Evolutionary conservation across 2,329 filamentous ascomycete species (phyloP).

Genomic region (Aspergillus fructus): DNA sequence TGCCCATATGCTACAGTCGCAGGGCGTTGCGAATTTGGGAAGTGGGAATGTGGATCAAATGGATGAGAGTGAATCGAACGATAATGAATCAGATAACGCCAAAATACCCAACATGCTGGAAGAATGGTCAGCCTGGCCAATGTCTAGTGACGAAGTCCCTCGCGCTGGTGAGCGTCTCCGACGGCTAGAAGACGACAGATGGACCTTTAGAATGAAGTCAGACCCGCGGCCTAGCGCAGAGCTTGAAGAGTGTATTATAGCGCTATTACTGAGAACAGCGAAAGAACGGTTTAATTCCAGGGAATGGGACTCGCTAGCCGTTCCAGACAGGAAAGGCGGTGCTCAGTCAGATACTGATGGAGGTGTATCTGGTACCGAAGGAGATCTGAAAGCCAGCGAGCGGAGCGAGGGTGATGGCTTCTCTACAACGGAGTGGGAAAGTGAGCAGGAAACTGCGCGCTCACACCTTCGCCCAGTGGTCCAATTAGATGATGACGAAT

Average conservation of each 20-base stretch:
- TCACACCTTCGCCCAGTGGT: constrained; percentile 49
- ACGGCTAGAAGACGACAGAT: constrained; percentile 51
- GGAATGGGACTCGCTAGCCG: constrained; percentile 29
- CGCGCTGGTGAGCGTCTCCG: constrained; percentile 52
- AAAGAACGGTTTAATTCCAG: constrained; percentile 61
- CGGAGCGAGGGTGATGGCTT: constrained; percentile 14
- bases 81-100: constrained; percentile 6
- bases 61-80: neutral
- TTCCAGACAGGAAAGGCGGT: neutral
- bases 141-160: constrained; percentile 63
- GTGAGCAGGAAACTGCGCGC: constrained; percentile 15
- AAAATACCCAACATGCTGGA: constrained; percentile 49
- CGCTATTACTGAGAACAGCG: constrained; percentile 63
- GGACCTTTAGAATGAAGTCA: constrained; percentile 51
- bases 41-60: neutral
- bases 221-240: constrained; percentile 55
- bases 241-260: constrained; percentile 70
- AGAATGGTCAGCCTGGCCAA: constrained; percentile 83
- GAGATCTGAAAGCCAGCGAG: neutral
- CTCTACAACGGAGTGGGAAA: constrained; percentile 18
- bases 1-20: constrained; percentile 64
- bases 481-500: constrained; percentile 69
- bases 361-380: neutral
- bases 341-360: neutral
- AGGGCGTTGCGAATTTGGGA: neutral